Conservation (phyloP, 2,329 filamentous ascomycete genomes). For the Thyridium curvatum region DNA sequence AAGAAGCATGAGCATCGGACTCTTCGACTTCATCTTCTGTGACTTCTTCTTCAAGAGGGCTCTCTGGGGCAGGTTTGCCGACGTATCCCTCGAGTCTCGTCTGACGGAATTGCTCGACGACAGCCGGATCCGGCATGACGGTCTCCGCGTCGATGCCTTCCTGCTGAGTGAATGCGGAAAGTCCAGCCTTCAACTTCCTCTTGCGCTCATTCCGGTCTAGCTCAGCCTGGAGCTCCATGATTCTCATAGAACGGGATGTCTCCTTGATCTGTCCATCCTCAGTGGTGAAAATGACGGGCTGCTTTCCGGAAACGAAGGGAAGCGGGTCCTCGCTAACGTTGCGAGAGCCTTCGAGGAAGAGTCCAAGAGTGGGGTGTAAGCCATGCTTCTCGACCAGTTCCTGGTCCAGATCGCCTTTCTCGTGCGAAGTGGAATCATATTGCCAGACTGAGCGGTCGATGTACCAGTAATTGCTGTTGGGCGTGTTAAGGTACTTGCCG, state of each 20-base stretch:
- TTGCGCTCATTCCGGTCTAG: conserved; percentile 4
- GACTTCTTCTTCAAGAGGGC: conserved; percentile 10
- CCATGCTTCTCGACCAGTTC: conserved; percentile 40
- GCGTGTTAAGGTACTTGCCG: conserved; percentile 46
- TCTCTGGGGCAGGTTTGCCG: not conserved
- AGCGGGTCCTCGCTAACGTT: conserved; percentile 35
- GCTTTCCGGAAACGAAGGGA: conserved; percentile 35
- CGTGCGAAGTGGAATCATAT: conserved; percentile 44
- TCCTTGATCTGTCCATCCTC: conserved; percentile 40
- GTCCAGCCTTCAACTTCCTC: conserved; percentile 9
- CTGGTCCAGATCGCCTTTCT: conserved; percentile 44
- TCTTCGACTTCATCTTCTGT: conserved; percentile 8
- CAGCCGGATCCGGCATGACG: conserved; percentile 4
- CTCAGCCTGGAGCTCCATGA: conserved; percentile 17
- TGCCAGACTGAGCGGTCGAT: conserved; percentile 46
- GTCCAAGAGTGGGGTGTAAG: conserved; percentile 47
- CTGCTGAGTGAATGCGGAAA: conserved; percentile 14
- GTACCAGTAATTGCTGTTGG: conserved; percentile 47
- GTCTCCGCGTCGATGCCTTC: conserved; percentile 15
- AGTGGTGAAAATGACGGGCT: conserved; percentile 43
- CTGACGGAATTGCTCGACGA: conserved; percentile 9
- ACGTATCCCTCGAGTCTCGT: conserved; percentile 7
- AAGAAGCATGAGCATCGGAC: conserved; percentile 4
- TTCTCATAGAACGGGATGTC: conserved; percentile 34
- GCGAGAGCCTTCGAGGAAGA: conserved; percentile 41